Evolutionary conservation across 306 rosid genomes (phyloP).

Genomic region (Begonia fuchsioides): DNA sequence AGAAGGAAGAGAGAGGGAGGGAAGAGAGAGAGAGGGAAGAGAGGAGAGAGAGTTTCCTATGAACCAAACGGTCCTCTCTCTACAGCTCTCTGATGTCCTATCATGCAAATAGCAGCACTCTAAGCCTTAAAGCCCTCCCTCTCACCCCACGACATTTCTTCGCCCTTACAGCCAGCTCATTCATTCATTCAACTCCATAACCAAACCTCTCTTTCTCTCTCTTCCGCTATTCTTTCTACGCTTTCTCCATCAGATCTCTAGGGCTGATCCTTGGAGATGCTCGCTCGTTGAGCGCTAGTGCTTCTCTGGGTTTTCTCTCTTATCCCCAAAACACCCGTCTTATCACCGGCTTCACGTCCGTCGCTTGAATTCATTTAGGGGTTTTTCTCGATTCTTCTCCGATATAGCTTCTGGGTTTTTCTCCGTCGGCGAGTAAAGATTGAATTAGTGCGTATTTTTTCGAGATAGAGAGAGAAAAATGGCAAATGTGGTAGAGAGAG

Average conservation of each 20-base stretch:
- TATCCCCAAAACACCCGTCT: slow-evolving; percentile 13
- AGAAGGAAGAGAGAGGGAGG: no score
- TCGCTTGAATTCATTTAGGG: slow-evolving; percentile 8
- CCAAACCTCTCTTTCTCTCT: slow-evolving; percentile 22
- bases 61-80: slow-evolving; percentile 17
- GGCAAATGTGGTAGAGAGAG: slow-evolving; percentile 53
- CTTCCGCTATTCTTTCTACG: slow-evolving; percentile 22
- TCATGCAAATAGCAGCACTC: slow-evolving; percentile 64
- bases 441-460: slow-evolving; percentile 3
- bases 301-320: slow-evolving; percentile 5
- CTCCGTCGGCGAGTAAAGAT: slow-evolving; percentile 27
- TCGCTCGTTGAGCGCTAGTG: slow-evolving; percentile 18
- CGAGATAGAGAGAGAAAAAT: slow-evolving; percentile 16
- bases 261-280: slow-evolving; percentile 30
- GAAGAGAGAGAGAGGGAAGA: no score
- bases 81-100: slow-evolving; percentile 39
- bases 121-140: slow-evolving; percentile 18
- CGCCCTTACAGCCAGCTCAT: slow-evolving; percentile 56
- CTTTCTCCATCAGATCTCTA: slow-evolving; percentile 68
- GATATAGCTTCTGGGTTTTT: slow-evolving; percentile 9
- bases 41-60: slow-evolving; percentile 39
- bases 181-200: slow-evolving; percentile 43
- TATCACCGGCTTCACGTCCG: neutral
- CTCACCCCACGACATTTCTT: slow-evolving; percentile 44
- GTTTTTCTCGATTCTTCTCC: slow-evolving; percentile 23